These are phyloP conservation scores for Trypanosoma caninum DNA, from an alignment of 208 protist species.

Conservation along the genomic window DNA sequence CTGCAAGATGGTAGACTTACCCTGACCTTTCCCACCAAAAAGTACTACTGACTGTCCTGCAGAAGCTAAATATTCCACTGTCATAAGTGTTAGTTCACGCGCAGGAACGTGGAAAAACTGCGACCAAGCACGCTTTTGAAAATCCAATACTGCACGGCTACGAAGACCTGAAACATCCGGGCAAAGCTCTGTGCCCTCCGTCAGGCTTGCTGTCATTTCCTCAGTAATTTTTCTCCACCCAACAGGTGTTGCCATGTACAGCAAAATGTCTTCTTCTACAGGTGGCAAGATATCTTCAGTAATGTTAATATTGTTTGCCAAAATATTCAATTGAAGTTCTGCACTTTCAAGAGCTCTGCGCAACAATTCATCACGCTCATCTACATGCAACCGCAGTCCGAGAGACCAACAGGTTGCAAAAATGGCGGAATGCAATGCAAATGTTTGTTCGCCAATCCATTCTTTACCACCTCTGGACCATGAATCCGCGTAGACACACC, in stretches of 20 bases:
- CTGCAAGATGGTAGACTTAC: slow-evolving; percentile 72
- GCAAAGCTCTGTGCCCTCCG: slow-evolving; percentile 19
- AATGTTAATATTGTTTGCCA: slow-evolving; percentile 22
- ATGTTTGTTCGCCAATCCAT: slow-evolving; percentile 33
- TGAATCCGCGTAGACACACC: slow-evolving; percentile 47
- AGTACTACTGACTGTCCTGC: slow-evolving; percentile 76
- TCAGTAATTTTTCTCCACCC: slow-evolving; percentile 75
- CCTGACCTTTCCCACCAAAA: slow-evolving; percentile 38
- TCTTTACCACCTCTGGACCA: slow-evolving; percentile 25
- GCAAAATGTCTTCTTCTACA: slow-evolving; percentile 29
- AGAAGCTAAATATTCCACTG: slow-evolving; percentile 67
- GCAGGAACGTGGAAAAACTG: slow-evolving; percentile 64
- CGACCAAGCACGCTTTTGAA: slow-evolving; percentile 44
- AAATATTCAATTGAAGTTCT: slow-evolving; percentile 11
- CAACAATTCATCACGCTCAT: slow-evolving; percentile 15
- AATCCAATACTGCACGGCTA: background rate
- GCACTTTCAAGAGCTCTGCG: slow-evolving; percentile 11
- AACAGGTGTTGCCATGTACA: slow-evolving; percentile 36
- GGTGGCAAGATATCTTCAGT: slow-evolving; percentile 30
- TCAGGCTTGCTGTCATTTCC: slow-evolving; percentile 10
- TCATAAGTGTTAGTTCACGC: slow-evolving; percentile 40
- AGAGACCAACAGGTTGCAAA: slow-evolving; percentile 63
- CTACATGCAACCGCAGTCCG: slow-evolving; percentile 22
- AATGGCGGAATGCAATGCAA: slow-evolving; percentile 48
- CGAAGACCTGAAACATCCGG: slow-evolving; percentile 1